Evolutionary conservation across 1,284 basidiomycete species (phyloP).

Genomic region (Leccinum insolens): DNA sequence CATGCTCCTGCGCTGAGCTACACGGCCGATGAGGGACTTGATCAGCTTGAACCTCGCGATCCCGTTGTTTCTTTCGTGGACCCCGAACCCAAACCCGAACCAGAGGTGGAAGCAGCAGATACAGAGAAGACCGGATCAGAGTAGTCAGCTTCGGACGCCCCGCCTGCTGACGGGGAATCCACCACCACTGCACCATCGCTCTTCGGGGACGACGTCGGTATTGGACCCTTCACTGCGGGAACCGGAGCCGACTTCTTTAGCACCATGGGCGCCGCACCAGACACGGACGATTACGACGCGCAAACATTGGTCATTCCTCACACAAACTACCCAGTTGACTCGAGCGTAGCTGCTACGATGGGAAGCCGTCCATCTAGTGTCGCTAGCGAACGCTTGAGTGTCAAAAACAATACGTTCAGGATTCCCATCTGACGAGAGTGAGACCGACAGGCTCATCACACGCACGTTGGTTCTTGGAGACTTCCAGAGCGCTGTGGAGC

Average conservation of each 20-base stretch:
- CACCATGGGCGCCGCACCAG: constrained; percentile 60
- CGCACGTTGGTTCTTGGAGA: constrained; percentile 95
- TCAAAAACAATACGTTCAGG: constrained; percentile 83
- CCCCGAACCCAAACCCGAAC: constrained; percentile 46
- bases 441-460: constrained; percentile 88
- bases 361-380: constrained; percentile 87
- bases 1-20: constrained; percentile 34
- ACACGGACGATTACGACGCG: constrained; percentile 52
- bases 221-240: constrained; percentile 61
- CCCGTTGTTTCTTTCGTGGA: constrained; percentile 81
- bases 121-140: constrained; percentile 75
- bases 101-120: constrained; percentile 41
- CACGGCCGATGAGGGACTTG: constrained; percentile 43
- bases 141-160: constrained; percentile 68
- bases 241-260: constrained; percentile 91
- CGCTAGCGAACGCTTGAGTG: constrained; percentile 46
- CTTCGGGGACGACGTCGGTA: constrained; percentile 80
- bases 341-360: constrained; percentile 88
- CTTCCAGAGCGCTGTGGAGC: constrained; percentile 89
- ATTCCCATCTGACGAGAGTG: constrained; percentile 90
- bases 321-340: constrained; percentile 76
- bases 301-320: constrained; percentile 74
- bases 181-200: constrained; percentile 83
- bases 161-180: constrained; percentile 74
- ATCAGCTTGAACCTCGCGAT: constrained; percentile 51